Conservation (phyloP, 2,329 filamentous ascomycete species). For the Trichoderma brevicompactum region DNA sequence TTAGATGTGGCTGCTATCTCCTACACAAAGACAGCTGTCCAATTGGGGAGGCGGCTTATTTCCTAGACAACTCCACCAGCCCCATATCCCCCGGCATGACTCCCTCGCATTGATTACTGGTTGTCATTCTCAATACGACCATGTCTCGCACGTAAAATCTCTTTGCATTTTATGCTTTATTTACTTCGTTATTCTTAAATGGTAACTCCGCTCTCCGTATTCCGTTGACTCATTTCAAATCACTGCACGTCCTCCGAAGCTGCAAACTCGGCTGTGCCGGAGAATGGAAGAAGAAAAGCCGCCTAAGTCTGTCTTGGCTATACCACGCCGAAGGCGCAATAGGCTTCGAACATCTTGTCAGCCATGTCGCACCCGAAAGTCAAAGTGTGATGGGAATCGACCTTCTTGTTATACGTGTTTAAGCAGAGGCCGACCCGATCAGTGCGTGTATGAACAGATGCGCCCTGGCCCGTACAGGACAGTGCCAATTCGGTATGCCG, state of each 20-base stretch:
- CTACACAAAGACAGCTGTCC: neutral
- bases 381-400: conserved; percentile 19
- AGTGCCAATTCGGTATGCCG: neutral
- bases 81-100: neutral
- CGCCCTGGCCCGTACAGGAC: neutral
- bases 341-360: conserved; percentile 8
- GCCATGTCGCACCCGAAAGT: conserved; percentile 14
- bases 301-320: neutral
- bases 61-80: conserved; percentile 10
- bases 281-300: conserved; percentile 21
- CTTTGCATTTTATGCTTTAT: neutral
- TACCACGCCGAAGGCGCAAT: conserved; percentile 12
- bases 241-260: neutral
- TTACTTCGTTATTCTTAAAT: neutral
- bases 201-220: neutral
- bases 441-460: conserved; percentile 4
- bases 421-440: conserved; percentile 1
- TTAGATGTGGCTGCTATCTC: conserved; percentile 4
- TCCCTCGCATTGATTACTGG: neutral
- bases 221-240: neutral
- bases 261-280: neutral
- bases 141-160: neutral
- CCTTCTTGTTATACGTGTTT: conserved; percentile 17
- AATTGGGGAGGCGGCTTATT: conserved; percentile 3
- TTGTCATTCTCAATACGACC: neutral